A percentile compares a stretch with the other conserved stretches of the same genome.
Evolutionary conservation across 805 yeast genomes (phyloP).

Genomic region (Pichia paraexigua): DNA sequence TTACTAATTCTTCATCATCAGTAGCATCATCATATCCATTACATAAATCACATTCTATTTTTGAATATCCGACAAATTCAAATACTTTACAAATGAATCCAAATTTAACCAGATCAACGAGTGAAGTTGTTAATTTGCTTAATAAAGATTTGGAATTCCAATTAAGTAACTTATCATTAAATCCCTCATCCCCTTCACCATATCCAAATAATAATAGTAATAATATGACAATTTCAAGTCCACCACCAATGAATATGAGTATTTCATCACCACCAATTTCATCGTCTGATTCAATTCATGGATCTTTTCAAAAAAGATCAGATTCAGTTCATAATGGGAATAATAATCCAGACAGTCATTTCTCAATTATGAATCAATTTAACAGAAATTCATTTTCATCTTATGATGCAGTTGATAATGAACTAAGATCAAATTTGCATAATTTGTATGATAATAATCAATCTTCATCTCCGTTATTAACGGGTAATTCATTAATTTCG

Average conservation of each 20-base stretch:
- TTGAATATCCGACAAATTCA: not conserved
- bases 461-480: not conserved
- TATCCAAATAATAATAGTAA: not conserved
- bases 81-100: not conserved
- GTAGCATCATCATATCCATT: not conserved
- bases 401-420: not conserved
- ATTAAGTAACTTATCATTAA: conserved; percentile 11
- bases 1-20: not conserved
- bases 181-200: not conserved
- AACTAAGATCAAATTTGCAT: not conserved
- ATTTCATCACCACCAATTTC: conserved; percentile 11
- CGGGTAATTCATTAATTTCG: not conserved
- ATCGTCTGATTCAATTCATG: conserved; percentile 3
- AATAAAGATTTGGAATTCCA: conserved; percentile 16
- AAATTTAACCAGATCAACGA: not conserved
- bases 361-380: conserved; percentile 1
- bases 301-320: conserved; percentile 5
- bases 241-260: conserved; percentile 9
- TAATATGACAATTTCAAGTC: conserved; percentile 1
- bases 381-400: not conserved
- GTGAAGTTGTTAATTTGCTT: conserved; percentile 8
- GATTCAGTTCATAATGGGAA: not conserved
- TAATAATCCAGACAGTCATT: not conserved
- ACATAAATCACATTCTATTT: not conserved
- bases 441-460: conserved; percentile 2